These are phyloP conservation scores for Candida montana DNA, from an alignment of 805 yeast species.

Conservation along the genomic window DNA sequence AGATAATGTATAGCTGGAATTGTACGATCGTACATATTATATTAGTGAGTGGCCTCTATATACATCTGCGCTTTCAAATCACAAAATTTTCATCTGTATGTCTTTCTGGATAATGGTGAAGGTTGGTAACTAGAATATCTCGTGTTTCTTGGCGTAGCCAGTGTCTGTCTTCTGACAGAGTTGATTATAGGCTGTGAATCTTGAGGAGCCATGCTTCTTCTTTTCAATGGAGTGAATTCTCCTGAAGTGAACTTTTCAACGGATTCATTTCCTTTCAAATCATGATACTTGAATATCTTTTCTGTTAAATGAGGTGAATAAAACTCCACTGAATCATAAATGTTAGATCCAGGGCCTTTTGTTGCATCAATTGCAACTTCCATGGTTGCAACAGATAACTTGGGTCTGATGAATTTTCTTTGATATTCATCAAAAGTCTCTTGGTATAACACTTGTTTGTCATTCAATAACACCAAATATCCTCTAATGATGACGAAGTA, in stretches of 20 bases:
- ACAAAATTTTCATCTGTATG: constrained; percentile 1
- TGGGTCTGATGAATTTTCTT: constrained; percentile 57
- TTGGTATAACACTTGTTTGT: constrained; percentile 53
- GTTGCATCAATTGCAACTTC: constrained; percentile 64
- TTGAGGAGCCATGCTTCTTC: constrained; percentile 7
- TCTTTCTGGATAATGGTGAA: constrained; percentile 21
- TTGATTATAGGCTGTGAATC: constrained; percentile 8
- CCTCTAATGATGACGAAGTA: constrained; percentile 35
- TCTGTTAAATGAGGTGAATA: constrained; percentile 28
- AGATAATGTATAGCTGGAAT: no score
- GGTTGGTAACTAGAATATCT: constrained; percentile 15
- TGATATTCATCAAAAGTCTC: constrained; percentile 62
- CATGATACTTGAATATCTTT: constrained; percentile 49
- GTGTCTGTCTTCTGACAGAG: constrained; percentile 5
- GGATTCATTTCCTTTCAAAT: constrained; percentile 26
- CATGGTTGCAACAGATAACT: constrained; percentile 42
- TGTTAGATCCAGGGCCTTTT: constrained; percentile 23
- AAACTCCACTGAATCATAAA: constrained; percentile 22
- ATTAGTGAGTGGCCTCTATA: no score
- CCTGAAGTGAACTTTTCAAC: constrained; percentile 29
- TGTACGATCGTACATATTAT: no score
- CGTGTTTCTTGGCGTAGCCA: constrained; percentile 15
- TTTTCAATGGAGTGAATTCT: constrained; percentile 27
- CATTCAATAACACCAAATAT: constrained; percentile 46
- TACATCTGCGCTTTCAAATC: no score